These are phyloP conservation scores for Phialophora expanda DNA, from an alignment of 2,329 filamentous ascomycete species.

Conservation along the genomic window DNA sequence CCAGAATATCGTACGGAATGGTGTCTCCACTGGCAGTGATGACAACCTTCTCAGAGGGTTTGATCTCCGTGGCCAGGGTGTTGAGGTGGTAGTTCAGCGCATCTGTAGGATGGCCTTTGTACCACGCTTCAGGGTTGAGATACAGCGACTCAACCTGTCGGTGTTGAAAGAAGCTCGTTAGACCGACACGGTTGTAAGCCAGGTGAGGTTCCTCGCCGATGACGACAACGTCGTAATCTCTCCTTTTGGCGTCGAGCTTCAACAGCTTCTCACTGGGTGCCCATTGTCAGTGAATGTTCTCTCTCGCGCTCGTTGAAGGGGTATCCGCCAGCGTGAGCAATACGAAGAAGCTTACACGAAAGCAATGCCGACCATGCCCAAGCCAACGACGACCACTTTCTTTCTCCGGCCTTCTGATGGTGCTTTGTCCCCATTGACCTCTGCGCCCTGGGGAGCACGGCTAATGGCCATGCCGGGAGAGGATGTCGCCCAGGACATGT, in stretches of 20 bases:
- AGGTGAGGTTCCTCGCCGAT: slow-evolving; percentile 87
- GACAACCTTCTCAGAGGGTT: slow-evolving; percentile 68
- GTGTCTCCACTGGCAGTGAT: slow-evolving; percentile 71
- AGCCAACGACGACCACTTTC: slow-evolving; percentile 78
- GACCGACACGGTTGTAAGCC: slow-evolving; percentile 87
- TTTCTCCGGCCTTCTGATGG: slow-evolving; percentile 55
- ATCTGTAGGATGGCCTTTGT: slow-evolving; percentile 68
- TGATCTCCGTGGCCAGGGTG: slow-evolving; percentile 71
- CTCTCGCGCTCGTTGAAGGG: neutral
- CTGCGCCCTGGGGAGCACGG: slow-evolving; percentile 36
- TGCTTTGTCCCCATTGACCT: slow-evolving; percentile 30
- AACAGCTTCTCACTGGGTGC: slow-evolving; percentile 77
- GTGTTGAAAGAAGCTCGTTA: slow-evolving; percentile 89
- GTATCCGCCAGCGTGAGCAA: neutral
- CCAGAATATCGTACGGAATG: slow-evolving; percentile 77
- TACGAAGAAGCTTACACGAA: slow-evolving; percentile 71
- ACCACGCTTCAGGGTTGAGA: slow-evolving; percentile 84
- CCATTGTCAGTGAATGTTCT: slow-evolving; percentile 5
- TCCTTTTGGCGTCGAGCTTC: slow-evolving; percentile 76
- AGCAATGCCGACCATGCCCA: slow-evolving; percentile 90
- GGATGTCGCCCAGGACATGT: slow-evolving; percentile 28
- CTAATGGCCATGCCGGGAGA: slow-evolving; percentile 42
- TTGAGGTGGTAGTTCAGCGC: slow-evolving; percentile 77
- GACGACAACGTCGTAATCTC: slow-evolving; percentile 80
- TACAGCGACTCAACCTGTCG: slow-evolving; percentile 85